Evolutionary conservation across 2,329 filamentous ascomycete species (phyloP).

Genomic region (Colletotrichum australisinense): DNA sequence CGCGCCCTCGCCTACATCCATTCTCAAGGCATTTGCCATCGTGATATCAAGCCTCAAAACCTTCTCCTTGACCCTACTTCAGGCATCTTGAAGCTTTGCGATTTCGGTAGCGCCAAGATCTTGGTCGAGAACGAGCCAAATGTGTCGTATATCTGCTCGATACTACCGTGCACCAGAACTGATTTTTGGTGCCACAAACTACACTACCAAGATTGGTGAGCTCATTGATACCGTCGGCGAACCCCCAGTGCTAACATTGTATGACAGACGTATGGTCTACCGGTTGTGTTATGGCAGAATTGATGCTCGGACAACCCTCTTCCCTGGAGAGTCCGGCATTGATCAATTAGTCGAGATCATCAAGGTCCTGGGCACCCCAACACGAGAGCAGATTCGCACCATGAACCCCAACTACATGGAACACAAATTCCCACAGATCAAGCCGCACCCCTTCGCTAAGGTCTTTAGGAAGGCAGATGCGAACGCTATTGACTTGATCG

Average conservation of each 20-base stretch:
- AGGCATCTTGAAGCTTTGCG: slow-evolving; percentile 95
- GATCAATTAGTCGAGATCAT: slow-evolving; percentile 99
- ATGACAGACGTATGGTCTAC: slow-evolving; percentile 95
- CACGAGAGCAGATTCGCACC: slow-evolving; percentile 96
- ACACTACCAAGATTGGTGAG: slow-evolving; percentile 99
- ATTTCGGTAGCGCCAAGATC: slow-evolving; percentile 99
- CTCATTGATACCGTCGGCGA: slow-evolving; percentile 19
- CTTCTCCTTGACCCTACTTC: slow-evolving; percentile 91
- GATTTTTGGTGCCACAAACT: slow-evolving; percentile 99
- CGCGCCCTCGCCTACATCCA: slow-evolving; percentile 98
- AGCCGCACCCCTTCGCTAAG: slow-evolving; percentile 99
- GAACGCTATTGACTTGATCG: slow-evolving; percentile 95
- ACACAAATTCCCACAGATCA: slow-evolving; percentile 99
- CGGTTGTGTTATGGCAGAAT: slow-evolving; percentile 98
- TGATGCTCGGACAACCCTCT: slow-evolving; percentile 99
- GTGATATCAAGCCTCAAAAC: slow-evolving; percentile 99
- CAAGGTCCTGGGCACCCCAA: slow-evolving; percentile 97
- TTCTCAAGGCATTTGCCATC: slow-evolving; percentile 98
- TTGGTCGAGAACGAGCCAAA: slow-evolving; percentile 98
- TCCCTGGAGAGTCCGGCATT: slow-evolving; percentile 98
- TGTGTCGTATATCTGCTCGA: slow-evolving; percentile 99
- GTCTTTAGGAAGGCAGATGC: slow-evolving; percentile 97
- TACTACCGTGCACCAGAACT: slow-evolving; percentile 98
- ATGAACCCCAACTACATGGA: slow-evolving; percentile 99
- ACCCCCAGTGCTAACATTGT: slow-evolving; percentile 22